Base-by-base conservation (phyloP, 257 asterid genomes). In the Cynanchum wilfordii region DNA sequence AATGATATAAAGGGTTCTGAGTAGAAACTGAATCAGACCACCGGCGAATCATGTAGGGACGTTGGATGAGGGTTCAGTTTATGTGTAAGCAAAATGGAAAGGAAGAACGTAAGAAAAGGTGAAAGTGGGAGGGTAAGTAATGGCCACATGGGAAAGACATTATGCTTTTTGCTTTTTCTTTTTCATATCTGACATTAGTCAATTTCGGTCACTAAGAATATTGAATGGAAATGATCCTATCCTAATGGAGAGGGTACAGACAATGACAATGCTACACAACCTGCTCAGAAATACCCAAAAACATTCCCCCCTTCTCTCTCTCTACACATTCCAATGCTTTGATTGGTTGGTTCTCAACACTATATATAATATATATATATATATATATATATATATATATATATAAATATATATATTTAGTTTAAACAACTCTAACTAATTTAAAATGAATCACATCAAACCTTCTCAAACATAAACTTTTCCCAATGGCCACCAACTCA, bases 1-100 rank as follows among this genome's bases (percentile, higher is more conserved):
- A n/a, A n/a, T n/a, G 54, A 49, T 4, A n/a, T 51, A 51, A 40
- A 50, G n/a, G n/a, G 22, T 51, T 51, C 0, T 3, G 10, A 56
- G 29, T 59, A 12, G 66, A 59, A 4, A 59, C 29, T 25, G 19
- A 10, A 58, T 20, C 42, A 52, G 36, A 51, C 36, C 6, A 45
- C 73, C 15, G 73, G n/a, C 51, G 65, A 27, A 70, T 7, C 52
- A 70, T 33, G 7, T 5, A 11, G 65, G 51, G 50, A n/a, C 74
- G 52, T 33, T 70, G 45, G 65, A 70, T 56, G 40, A 55, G 55
- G 55, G 66, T 56, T 38, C 25, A 13, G n/a, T 13, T 70, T 55
- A 42, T 42, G 5, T 33, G 40, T 52, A 36, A 54, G 54, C 42
- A n/a, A 38, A 27, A n/a, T 52, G 11, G 38, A 10, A 56, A 22